Evolutionary conservation across 2,329 filamentous ascomycete genomes (phyloP).

Genomic region (Cladosporium velox): DNA sequence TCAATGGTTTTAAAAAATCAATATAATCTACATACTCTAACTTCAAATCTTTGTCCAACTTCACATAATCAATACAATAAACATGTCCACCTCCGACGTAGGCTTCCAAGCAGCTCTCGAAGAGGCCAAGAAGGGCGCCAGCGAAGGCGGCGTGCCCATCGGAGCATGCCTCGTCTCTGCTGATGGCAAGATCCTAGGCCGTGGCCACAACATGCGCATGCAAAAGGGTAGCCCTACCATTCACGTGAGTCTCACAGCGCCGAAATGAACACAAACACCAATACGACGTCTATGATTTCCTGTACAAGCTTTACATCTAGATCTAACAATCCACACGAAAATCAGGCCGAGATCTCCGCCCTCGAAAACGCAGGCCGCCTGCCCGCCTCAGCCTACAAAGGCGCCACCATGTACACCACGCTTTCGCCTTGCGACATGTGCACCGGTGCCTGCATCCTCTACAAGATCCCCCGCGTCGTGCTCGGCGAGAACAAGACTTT

Average conservation of each 20-base stretch:
- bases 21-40: not conserved
- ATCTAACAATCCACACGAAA: not conserved
- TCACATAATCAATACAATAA: not conserved
- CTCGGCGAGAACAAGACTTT: conserved; percentile 78
- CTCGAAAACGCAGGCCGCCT: conserved; percentile 73
- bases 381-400: conserved; percentile 67
- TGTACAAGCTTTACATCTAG: not conserved
- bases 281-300: not conserved
- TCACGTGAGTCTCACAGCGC: conserved; percentile 67
- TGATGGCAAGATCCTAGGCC: conserved; percentile 69
- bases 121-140: conserved; percentile 56
- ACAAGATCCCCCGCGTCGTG: conserved; percentile 72
- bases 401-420: conserved; percentile 81
- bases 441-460: conserved; percentile 74
- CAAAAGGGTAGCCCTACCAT: conserved; percentile 71
- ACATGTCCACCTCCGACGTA: conserved; percentile 41
- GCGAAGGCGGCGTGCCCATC: conserved; percentile 60
- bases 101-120: conserved; percentile 61
- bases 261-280: too few species aligned
- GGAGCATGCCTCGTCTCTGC: conserved; percentile 65
- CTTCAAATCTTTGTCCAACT: not conserved
- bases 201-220: conserved; percentile 73
- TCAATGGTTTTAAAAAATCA: not conserved
- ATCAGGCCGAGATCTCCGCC: conserved; percentile 73
- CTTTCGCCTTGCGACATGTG: conserved; percentile 81